phyloP scores from a whole-genome alignment of 2,329 filamentous ascomycete species.

The Penicillium vulpinum region DNA sequence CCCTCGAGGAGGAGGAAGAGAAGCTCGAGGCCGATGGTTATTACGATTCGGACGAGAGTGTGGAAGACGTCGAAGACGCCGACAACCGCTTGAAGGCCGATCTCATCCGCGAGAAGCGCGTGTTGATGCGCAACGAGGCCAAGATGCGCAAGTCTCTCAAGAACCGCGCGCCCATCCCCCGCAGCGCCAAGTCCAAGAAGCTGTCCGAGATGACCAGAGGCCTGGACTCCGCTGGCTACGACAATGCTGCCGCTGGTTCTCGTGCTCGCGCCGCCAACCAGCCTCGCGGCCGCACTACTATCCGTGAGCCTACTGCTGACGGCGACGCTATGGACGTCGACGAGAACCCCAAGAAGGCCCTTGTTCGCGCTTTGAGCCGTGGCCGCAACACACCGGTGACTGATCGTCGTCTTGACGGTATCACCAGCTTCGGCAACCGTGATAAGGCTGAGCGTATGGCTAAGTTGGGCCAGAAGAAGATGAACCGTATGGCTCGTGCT shows the following conservation, averaged over 20 bases:
- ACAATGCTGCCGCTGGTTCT: slow-evolving; percentile 71
- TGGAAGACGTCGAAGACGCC: slow-evolving; percentile 85
- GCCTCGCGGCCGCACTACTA: slow-evolving; percentile 65
- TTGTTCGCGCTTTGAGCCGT: slow-evolving; percentile 72
- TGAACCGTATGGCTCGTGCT: slow-evolving; percentile 96
- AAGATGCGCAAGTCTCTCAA: slow-evolving; percentile 96
- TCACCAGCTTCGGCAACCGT: slow-evolving; percentile 65
- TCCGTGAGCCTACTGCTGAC: slow-evolving; percentile 65
- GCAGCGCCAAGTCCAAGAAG: slow-evolving; percentile 76
- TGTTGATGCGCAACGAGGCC: slow-evolving; percentile 88
- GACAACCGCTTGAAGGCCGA: slow-evolving; percentile 90
- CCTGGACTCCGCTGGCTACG: slow-evolving; percentile 81
- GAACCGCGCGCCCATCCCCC: slow-evolving; percentile 91
- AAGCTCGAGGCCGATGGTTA: slow-evolving; percentile 86
- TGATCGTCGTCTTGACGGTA: slow-evolving; percentile 51
- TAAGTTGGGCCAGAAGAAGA: slow-evolving; percentile 94
- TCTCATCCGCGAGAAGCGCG: slow-evolving; percentile 90
- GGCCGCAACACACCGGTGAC: slow-evolving; percentile 56
- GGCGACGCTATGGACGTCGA: slow-evolving; percentile 67
- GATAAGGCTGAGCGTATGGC: slow-evolving; percentile 80
- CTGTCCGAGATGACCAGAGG: slow-evolving; percentile 84
- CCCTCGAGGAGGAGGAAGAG: slow-evolving; percentile 94
- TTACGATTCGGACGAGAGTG: slow-evolving; percentile 81
- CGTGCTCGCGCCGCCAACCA: slow-evolving; percentile 63
- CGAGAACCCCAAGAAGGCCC: slow-evolving; percentile 47